Evolutionary conservation across 2,329 filamentous ascomycete species (phyloP).

Genomic region (Trichoderma pleuroti): DNA sequence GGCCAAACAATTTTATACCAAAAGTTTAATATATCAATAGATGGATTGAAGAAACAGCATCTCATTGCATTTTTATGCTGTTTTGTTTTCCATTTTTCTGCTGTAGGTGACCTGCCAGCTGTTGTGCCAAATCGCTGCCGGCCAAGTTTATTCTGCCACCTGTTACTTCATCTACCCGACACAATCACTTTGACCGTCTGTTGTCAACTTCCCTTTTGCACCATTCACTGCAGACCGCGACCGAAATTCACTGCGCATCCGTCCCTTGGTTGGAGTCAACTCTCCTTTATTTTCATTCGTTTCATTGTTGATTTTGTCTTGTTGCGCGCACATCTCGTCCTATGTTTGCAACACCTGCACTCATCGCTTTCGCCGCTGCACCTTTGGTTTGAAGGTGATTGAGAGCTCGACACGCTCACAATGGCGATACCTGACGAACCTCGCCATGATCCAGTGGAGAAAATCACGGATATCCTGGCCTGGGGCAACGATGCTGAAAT

Average conservation of each 20-base stretch:
- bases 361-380: background rate
- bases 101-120: background rate
- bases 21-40: background rate
- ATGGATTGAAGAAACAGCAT: background rate
- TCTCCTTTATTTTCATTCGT: background rate
- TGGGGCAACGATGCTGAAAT: constrained; percentile 31
- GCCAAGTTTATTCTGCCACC: background rate
- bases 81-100: background rate
- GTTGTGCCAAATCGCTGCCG: background rate
- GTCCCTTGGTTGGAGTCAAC: background rate
- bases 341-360: background rate
- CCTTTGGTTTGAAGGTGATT: background rate
- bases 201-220: background rate
- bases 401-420: background rate
- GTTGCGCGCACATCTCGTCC: background rate
- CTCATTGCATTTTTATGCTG: background rate
- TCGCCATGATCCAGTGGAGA: background rate
- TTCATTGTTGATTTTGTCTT: background rate
- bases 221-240: background rate
- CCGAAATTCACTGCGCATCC: background rate
- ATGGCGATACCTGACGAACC: background rate
- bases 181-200: background rate
- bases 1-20: background rate
- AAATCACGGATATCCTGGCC: constrained; percentile 21
- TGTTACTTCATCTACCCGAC: constrained; percentile 1